Conservation (phyloP, 2,329 filamentous ascomycete species). For the Cladophialophora psammophila region DNA sequence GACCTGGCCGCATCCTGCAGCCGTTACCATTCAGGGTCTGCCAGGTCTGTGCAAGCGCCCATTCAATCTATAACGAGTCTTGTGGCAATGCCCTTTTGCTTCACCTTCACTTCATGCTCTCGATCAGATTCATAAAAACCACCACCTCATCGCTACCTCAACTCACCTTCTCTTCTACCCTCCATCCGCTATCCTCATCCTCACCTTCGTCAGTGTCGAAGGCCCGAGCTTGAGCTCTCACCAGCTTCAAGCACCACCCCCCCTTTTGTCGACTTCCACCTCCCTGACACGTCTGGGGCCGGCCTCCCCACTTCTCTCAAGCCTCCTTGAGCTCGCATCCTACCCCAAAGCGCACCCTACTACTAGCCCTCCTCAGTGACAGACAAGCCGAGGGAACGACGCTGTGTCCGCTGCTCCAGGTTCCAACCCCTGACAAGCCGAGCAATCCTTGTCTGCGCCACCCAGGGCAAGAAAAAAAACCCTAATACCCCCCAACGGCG, state of each 20-base stretch:
- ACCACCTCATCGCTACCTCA: slow-evolving; percentile 18
- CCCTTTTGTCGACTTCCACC: slow-evolving; percentile 16
- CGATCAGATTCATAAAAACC: slow-evolving; percentile 24
- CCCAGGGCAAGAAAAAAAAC: slow-evolving; percentile 22
- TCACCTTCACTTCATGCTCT: neutral
- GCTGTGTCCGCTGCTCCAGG: slow-evolving; percentile 22
- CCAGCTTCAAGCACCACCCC: slow-evolving; percentile 15
- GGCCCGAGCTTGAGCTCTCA: slow-evolving; percentile 23
- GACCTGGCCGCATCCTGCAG: slow-evolving; percentile 27
- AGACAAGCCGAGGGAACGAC: slow-evolving; percentile 15
- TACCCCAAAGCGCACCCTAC: slow-evolving; percentile 4
- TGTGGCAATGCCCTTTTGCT: slow-evolving; percentile 15
- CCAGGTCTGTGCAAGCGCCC: slow-evolving; percentile 21
- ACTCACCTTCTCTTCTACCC: slow-evolving; percentile 6
- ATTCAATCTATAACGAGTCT: slow-evolving; percentile 25
- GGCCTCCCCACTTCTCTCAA: slow-evolving; percentile 34
- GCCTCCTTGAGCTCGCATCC: slow-evolving; percentile 24
- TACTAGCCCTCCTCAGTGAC: slow-evolving; percentile 4
- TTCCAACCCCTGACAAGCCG: slow-evolving; percentile 31
- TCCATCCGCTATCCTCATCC: slow-evolving; percentile 21
- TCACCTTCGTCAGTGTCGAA: slow-evolving; percentile 32
- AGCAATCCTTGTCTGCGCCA: slow-evolving; percentile 22
- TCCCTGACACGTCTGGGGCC: slow-evolving; percentile 31
- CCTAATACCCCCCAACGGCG: slow-evolving; percentile 27
- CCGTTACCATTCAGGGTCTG: slow-evolving; percentile 23